These are phyloP conservation scores for Debaryomycetaceae sp. DNA, from an alignment of 1,139 yeast species.

Conservation along the genomic window DNA sequence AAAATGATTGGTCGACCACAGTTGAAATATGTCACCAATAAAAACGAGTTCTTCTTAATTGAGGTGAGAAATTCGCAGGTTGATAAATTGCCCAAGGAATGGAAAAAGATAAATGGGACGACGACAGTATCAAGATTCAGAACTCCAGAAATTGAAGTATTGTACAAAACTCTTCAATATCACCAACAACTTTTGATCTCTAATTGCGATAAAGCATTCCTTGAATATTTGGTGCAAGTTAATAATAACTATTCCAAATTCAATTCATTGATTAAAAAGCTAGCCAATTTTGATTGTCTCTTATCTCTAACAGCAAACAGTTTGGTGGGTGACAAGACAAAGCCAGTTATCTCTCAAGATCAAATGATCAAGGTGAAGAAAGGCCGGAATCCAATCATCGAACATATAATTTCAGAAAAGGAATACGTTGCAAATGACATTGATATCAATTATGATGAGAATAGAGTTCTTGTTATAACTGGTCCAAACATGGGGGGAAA, in stretches of 20 bases:
- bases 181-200: slow-evolving; percentile 57
- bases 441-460: slow-evolving; percentile 37
- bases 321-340: slow-evolving; percentile 36
- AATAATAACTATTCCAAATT: slow-evolving; percentile 50
- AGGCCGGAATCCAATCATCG: slow-evolving; percentile 82
- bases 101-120: slow-evolving; percentile 77
- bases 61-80: slow-evolving; percentile 65
- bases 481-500: slow-evolving; percentile 98
- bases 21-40: slow-evolving; percentile 52
- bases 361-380: slow-evolving; percentile 51
- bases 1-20: slow-evolving; percentile 53
- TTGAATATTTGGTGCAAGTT: slow-evolving; percentile 43
- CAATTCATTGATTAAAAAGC: slow-evolving; percentile 43
- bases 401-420: slow-evolving; percentile 37
- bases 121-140: slow-evolving; percentile 69
- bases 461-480: slow-evolving; percentile 60
- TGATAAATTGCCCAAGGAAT: slow-evolving; percentile 59
- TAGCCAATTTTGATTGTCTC: slow-evolving; percentile 72
- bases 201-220: slow-evolving; percentile 56
- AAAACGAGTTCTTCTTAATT: slow-evolving; percentile 65
- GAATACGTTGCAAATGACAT: slow-evolving; percentile 72
- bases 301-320: slow-evolving; percentile 68
- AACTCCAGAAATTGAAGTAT: slow-evolving; percentile 51
- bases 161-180: slow-evolving; percentile 56
- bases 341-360: slow-evolving; percentile 55